phyloP scores from a whole-genome alignment of 2,329 filamentous ascomycete species.

The Hypoxylon sp. region DNA sequence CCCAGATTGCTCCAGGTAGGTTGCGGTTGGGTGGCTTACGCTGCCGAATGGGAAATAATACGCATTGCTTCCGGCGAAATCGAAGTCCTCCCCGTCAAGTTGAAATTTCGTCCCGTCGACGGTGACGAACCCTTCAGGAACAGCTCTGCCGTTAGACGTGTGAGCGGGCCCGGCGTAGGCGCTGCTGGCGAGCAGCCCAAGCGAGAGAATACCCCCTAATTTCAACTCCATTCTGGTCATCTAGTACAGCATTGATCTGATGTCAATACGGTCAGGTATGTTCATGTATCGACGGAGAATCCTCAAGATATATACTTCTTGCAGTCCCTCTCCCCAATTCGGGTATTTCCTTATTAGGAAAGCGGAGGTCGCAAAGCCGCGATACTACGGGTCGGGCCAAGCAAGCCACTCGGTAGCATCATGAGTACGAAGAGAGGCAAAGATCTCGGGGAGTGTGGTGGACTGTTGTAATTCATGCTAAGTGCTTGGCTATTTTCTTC shows the following conservation, averaged over 20 bases:
- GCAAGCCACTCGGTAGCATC: conserved; percentile 27
- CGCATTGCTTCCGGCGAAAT: conserved; percentile 65
- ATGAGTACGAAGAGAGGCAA: too few species aligned
- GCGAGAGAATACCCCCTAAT: conserved; percentile 16
- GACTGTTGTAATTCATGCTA: background rate
- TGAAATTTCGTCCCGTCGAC: conserved; percentile 59
- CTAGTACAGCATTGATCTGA: background rate
- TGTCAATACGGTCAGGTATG: background rate
- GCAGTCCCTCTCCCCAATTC: conserved; percentile 4
- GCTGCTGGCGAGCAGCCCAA: conserved; percentile 20
- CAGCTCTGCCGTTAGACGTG: conserved; percentile 2
- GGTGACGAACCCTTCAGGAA: conserved; percentile 55
- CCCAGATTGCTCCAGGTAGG: too few species aligned
- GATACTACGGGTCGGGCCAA: background rate
- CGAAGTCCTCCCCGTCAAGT: conserved; percentile 62
- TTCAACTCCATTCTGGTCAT: conserved; percentile 15
- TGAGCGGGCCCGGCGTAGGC: conserved; percentile 24
- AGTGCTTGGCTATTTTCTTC: background rate
- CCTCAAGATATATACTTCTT: conserved; percentile 12
- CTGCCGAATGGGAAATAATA: conserved; percentile 64
- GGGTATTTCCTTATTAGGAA: background rate
- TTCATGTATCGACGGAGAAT: background rate
- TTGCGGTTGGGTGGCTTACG: conserved; percentile 43
- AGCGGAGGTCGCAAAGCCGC: background rate
- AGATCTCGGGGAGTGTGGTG: background rate